Conservation (phyloP, 2,329 filamentous ascomycete species). For the Talaromyces atroroseus region DNA sequence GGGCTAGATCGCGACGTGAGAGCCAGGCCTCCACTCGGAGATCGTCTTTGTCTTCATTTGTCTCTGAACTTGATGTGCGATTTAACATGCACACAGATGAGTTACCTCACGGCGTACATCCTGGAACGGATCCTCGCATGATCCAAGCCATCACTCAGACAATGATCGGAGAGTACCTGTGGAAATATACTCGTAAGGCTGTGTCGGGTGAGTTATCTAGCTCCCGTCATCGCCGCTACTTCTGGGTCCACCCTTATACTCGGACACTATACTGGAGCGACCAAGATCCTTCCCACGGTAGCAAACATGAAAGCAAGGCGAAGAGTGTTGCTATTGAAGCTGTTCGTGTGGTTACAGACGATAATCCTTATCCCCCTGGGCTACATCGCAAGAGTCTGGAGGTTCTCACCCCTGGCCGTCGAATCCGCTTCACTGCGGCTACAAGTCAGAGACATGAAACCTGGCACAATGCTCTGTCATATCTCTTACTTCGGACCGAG, state of each 20-base stretch:
- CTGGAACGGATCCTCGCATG: constrained; percentile 88
- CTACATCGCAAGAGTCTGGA: constrained; percentile 91
- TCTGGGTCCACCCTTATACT: constrained; percentile 98
- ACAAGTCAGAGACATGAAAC: constrained; percentile 95
- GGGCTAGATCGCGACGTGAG: constrained; percentile 22
- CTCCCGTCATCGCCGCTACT: constrained; percentile 88
- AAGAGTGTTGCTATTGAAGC: constrained; percentile 95
- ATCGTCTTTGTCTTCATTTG: constrained; percentile 92
- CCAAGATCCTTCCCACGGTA: constrained; percentile 72
- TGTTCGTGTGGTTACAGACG: constrained; percentile 84
- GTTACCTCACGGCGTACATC: constrained; percentile 55
- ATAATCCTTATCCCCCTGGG: constrained; percentile 91
- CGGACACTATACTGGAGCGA: constrained; percentile 96
- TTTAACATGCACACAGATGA: constrained; percentile 69
- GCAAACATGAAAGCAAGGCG: constrained; percentile 67
- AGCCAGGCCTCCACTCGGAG: constrained; percentile 53
- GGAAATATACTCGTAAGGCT: constrained; percentile 96
- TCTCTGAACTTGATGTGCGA: constrained; percentile 82
- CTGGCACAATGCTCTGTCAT: constrained; percentile 96
- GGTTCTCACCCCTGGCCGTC: constrained; percentile 80
- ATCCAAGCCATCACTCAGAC: constrained; percentile 98
- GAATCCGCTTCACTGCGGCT: constrained; percentile 88
- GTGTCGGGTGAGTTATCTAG: constrained; percentile 84
- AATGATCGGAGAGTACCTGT: constrained; percentile 98
- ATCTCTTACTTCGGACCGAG: constrained; percentile 74